Conservation (phyloP, 768 basidiomycete species). For the Mycena belliarum region DNA sequence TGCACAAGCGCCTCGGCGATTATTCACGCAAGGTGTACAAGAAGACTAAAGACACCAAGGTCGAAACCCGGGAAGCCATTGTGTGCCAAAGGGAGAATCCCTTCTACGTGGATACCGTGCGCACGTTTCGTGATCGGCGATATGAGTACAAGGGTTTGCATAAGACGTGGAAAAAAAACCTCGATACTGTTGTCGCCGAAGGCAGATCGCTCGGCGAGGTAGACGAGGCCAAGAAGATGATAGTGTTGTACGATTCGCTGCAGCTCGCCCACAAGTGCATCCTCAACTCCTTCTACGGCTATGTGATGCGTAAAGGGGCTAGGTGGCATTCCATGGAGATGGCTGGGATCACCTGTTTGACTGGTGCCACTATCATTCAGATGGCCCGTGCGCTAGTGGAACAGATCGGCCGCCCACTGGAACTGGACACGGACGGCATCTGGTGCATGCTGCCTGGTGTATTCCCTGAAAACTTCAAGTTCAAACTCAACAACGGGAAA, state of each 20-base stretch:
- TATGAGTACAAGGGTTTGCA: conserved; percentile 99
- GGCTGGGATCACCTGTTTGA: conserved; percentile 98
- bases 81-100: conserved; percentile 98
- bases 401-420: conserved; percentile 95
- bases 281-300: conserved; percentile 99
- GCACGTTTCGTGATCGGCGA: conserved; percentile 93
- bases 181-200: conserved; percentile 72
- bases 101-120: conserved; percentile 98
- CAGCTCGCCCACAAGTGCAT: conserved; percentile 99
- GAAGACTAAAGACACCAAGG: conserved; percentile 96
- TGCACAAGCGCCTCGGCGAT: conserved; percentile 97
- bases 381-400: conserved; percentile 98
- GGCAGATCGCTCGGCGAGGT: conserved; percentile 80
- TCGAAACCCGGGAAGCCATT: conserved; percentile 91
- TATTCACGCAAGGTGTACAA: conserved; percentile 99
- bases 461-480: conserved; percentile 98
- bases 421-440: conserved; percentile 98
- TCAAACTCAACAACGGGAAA: conserved; percentile 88
- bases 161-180: conserved; percentile 99
- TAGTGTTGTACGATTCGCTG: conserved; percentile 96
- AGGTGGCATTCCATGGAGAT: conserved; percentile 99
- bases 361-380: conserved; percentile 97
- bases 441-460: conserved; percentile 99
- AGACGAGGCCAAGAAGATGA: conserved; percentile 98
- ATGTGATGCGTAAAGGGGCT: conserved; percentile 99